Percentiles rank a stretch among this genome's conserved stretches.
These are phyloP conservation scores for Exutisphaerella laricina DNA, from an alignment of 2,329 filamentous ascomycete genomes.

Conservation along the genomic window DNA sequence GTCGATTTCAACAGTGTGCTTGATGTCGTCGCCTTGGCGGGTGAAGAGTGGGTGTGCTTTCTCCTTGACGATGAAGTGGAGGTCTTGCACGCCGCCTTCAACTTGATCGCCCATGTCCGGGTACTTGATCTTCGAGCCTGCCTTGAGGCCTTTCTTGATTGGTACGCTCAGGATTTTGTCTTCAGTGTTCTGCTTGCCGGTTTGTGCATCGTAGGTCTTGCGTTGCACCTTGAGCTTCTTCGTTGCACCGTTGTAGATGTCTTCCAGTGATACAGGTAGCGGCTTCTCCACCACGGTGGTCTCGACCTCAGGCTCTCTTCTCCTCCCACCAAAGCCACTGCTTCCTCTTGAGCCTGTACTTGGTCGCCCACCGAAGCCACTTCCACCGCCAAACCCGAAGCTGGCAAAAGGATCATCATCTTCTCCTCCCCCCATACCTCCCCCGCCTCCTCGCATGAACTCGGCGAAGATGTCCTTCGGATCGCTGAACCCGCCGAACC, in stretches of 20 bases:
- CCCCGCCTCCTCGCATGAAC: conserved; percentile 62
- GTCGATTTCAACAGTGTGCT: conserved; percentile 70
- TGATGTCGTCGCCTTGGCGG: conserved; percentile 82
- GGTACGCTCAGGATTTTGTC: conserved; percentile 91
- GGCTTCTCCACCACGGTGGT: conserved; percentile 86
- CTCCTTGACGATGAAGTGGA: conserved; percentile 94
- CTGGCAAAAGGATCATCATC: conserved; percentile 55
- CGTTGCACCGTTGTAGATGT: conserved; percentile 76
- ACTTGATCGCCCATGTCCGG: conserved; percentile 96
- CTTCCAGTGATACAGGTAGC: conserved; percentile 75
- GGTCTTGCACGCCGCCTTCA: conserved; percentile 88
- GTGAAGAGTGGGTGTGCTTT: conserved; percentile 81
- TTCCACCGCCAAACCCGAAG: conserved; percentile 30
- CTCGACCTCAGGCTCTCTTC: conserved; percentile 62
- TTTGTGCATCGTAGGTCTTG: conserved; percentile 79
- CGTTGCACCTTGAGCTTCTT: conserved; percentile 99
- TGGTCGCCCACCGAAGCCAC: conserved; percentile 38
- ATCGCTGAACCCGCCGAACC: background rate
- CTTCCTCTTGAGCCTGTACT: conserved; percentile 38
- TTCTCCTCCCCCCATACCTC: conserved; percentile 41
- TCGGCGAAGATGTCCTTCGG: conserved; percentile 43
- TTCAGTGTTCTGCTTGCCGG: conserved; percentile 75
- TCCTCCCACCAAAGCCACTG: conserved; percentile 30
- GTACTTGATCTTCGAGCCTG: conserved; percentile 98
- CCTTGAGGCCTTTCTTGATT: conserved; percentile 92